Evolutionary conservation across 2,329 filamentous ascomycete species (phyloP), one percentile per base, ranked within the genome.

Genomic region (Botryotinia globosa): DNA sequence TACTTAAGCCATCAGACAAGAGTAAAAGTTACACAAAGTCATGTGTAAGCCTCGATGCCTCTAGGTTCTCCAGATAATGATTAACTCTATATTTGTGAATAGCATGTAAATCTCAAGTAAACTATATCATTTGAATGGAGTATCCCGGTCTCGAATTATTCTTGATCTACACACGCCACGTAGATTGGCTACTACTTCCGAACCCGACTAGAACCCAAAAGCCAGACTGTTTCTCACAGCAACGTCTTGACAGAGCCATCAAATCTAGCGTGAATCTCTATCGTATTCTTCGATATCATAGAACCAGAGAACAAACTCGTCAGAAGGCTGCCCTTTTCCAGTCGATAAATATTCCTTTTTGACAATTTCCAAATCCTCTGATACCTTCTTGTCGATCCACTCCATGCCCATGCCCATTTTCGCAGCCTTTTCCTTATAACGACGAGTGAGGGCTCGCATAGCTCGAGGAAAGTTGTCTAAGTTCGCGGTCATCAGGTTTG

Each of bases 241-340:
- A 34, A 56, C 4, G 2, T 18, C 65, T 68, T 7, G 48, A 25
- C 6, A 25, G 42, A 56, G 29, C 34, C 25, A 56, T 42, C 48
- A 29, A 44, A 32, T 5, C 65, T 44, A 42, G 34, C 18, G 25
- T 22, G 39, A 32, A 25, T n/a, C 10, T 10, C 65, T 68, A 44
- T 68, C 37, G 5, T 42, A 56, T 18, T 25, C 2, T 20, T 25
- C 34, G 1, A 68, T 6, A 25, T 58, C 37, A 68, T 56, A 56
- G 39, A 68, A 68, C 48, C n/a, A 56, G 20, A 56, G 25, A 16
- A 68, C 37, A 68, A 68, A 58, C 18, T 56, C 34, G n/a, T 56
- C 18, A 18, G 65, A 32, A 12, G 48, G 48, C 18, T 56, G 34
- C 39, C 37, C n/a, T 29, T 68, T 56, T 1, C 37, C 65, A 16